Evolutionary conservation across 2,329 filamentous ascomycete species (phyloP).

Genomic region (Aspergillus thermomutatus): DNA sequence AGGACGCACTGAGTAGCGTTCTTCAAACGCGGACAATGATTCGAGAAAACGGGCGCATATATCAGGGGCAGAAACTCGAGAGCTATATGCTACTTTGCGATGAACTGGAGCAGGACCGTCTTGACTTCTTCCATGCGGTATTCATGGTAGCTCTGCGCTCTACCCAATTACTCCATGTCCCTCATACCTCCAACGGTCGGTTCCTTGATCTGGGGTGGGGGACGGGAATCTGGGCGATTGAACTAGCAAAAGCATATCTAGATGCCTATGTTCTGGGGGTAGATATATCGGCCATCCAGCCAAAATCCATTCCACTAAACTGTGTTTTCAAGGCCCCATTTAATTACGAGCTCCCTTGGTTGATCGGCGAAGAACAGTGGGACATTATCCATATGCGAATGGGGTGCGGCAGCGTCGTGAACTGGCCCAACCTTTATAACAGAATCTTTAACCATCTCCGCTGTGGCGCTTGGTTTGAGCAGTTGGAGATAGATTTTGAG

Average conservation of each 20-base stretch:
- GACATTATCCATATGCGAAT: slow-evolving; percentile 3
- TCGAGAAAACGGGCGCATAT: too few species aligned
- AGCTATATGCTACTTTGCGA: background rate
- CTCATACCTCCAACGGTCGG: background rate
- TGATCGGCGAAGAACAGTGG: slow-evolving; percentile 1
- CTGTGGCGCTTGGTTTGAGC: slow-evolving; percentile 3
- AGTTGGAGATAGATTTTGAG: slow-evolving; percentile 2
- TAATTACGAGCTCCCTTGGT: background rate
- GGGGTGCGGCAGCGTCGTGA: background rate
- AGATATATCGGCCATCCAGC: background rate
- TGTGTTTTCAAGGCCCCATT: background rate
- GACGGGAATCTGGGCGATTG: slow-evolving; percentile 1
- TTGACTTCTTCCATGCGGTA: slow-evolving; percentile 1
- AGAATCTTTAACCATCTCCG: background rate
- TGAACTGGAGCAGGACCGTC: background rate
- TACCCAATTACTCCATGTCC: background rate
- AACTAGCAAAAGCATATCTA: background rate
- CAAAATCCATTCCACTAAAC: background rate
- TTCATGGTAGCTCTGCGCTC: background rate
- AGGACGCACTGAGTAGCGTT: too few species aligned
- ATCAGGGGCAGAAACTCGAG: too few species aligned
- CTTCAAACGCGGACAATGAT: too few species aligned
- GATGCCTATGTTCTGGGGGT: background rate
- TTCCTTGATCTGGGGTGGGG: slow-evolving; percentile 1
- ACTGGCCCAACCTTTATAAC: slow-evolving; percentile 1